phyloP scores from a whole-genome alignment of 148 eudicot species.

The Chenopodium suecicum region DNA sequence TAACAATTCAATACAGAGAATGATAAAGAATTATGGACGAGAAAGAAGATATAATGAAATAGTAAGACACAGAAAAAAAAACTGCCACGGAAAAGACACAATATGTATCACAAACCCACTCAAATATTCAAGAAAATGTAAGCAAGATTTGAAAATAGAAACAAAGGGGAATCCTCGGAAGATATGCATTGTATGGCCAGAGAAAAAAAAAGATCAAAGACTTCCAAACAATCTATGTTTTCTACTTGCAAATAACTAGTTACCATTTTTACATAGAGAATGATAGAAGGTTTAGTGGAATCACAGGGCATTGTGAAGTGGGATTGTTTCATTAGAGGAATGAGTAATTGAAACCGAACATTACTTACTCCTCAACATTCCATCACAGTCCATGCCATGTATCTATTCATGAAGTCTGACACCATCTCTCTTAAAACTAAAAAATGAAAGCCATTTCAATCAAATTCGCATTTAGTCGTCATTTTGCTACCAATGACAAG shows the following conservation, averaged over 20 bases:
- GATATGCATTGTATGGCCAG: not conserved
- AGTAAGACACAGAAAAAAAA: not conserved
- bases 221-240: not conserved
- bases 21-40: not conserved
- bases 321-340: not conserved
- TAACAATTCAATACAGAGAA: not conserved
- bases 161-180: not conserved
- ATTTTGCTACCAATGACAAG: not conserved
- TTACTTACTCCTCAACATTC: not conserved
- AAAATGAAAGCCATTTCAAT: too few species aligned
- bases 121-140: not conserved
- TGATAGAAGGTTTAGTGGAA: not conserved
- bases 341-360: not conserved
- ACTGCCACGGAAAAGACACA: not conserved
- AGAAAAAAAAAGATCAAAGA: not conserved
- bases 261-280: too few species aligned
- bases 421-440: too few species aligned
- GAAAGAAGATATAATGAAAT: not conserved
- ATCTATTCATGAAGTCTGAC: not conserved
- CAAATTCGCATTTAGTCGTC: not conserved
- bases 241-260: too few species aligned
- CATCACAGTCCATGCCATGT: not conserved
- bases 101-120: not conserved
- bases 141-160: not conserved
- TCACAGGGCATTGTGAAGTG: not conserved